Base-by-base conservation (phyloP, 441 rosid species). In the Jatropha multifida region DNA sequence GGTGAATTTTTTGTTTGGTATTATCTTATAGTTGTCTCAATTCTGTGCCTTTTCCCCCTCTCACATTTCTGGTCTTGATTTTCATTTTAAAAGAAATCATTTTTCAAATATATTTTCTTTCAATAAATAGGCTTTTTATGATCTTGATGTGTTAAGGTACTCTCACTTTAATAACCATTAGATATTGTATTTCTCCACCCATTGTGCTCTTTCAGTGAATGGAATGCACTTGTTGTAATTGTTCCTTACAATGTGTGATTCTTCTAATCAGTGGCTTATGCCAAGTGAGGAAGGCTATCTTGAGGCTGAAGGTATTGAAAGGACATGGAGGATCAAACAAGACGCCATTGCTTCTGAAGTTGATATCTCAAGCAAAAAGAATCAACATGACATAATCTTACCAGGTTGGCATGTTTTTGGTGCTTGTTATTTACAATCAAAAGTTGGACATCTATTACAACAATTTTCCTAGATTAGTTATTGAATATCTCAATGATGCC, bases 221-320 rank as follows among this genome's bases (percentile, higher is more conserved):
- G 8, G 5, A 20, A 26, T 51, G 14, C n/a, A 17, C 62, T 27
- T 66, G 3, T 46, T 9, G 71, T 26, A 60, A 69, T 83, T 65
- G 51, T 38, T 10, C 71, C 70, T 52, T 67, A 37, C 73, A 44
- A 54, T 67, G 46, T 73, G 59, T 67, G 83, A 59, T 77, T 48
- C 64, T 82, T 73, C 46, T 69, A 68, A 78, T 69, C 78, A 96
- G 99, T 96, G 98, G 98, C 98, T 94, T 79, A 69, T 88, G 83
- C 95, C 99, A 0, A 91, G 85, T 76, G 85, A 84, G 69, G 94
- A 90, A 76, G 92, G 97, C 5, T 91, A 81, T 88, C 84, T 96
- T 81, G 99, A 89, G 88, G 75, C 93, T 13, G 98, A 96, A 17
- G 97, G 97, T 74, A 70, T 90, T 76, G 97, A 96, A 73, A 96